Evolutionary conservation across 768 basidiomycete species (phyloP).

Genomic region (Phaffia tasmanica): DNA sequence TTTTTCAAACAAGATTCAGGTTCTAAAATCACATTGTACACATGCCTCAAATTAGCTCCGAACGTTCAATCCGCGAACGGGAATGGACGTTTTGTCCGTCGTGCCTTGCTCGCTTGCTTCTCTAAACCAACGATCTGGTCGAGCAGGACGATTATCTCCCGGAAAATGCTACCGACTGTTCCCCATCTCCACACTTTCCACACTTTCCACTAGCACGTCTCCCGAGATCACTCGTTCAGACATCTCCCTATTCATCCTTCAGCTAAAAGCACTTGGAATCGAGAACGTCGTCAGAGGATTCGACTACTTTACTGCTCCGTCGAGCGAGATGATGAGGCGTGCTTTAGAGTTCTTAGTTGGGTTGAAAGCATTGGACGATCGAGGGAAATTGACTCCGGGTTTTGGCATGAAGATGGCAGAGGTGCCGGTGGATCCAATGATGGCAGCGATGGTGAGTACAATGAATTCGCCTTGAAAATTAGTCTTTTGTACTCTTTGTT

Average conservation of each 20-base stretch:
- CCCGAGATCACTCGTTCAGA: constrained; percentile 88
- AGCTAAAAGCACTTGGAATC: constrained; percentile 87
- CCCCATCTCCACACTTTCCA: constrained; percentile 50
- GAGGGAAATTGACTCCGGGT: constrained; percentile 61
- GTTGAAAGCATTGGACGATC: constrained; percentile 65
- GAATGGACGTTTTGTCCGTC: constrained; percentile 69
- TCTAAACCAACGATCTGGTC: constrained; percentile 81
- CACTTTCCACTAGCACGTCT: constrained; percentile 58
- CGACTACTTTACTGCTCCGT: constrained; percentile 85
- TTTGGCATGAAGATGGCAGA: constrained; percentile 83
- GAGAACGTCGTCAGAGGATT: constrained; percentile 84
- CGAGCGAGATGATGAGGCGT: constrained; percentile 69
- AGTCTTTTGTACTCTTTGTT: not conserved
- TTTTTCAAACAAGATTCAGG: not conserved
- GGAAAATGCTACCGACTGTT: constrained; percentile 91
- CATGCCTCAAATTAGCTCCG: constrained; percentile 51
- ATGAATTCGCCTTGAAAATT: too few relatives aligned
- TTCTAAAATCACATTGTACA: not conserved
- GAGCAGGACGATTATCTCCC: constrained; percentile 84
- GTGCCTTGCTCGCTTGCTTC: constrained; percentile 79
- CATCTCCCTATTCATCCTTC: constrained; percentile 79
- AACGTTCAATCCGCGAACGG: constrained; percentile 74
- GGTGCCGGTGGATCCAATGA: constrained; percentile 80
- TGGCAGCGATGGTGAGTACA: constrained; percentile 76
- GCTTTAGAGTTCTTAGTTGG: constrained; percentile 73